Evolutionary conservation across 805 yeast genomes (phyloP), one percentile per base, ranked within the genome.

Genomic region (Grigorovia transvaalensis): DNA sequence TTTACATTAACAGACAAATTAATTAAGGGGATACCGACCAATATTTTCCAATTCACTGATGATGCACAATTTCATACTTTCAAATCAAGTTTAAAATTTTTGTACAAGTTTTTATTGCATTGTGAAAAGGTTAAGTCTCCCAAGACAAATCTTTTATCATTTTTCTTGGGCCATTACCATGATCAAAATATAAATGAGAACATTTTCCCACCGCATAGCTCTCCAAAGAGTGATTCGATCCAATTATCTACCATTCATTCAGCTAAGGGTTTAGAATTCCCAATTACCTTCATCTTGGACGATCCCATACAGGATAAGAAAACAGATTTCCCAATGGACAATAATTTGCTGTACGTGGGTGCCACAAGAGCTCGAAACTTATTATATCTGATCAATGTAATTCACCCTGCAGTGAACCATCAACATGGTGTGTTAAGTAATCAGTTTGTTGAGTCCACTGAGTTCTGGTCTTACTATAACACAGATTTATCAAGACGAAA

Each of bases 211-310:
- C 15, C 33, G 20, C 8, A 12, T 19, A 35, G 30, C 30, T 2
- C 27, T 18, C 33, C 38, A 27, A 15, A 47, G 4, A 45, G 3
- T 38, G 61, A 61, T 43, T 62, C 72, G 17, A 68, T 84, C 7
- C 80, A 79, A 49, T 57, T 84, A 1, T 80, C 88, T 0, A 85
- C 91, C 0, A 77, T 85, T 1, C 91, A 85, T 63, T 73, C 86
- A 0, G 80, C 90, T 1, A 85, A 85, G 57, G 91, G 93, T 0
- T 63, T 84, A 4, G 89, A 85, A 55, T 84, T 80, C 57, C 88
- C 89, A 0, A 71, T 83, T 12, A 88, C 82, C 1, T 84, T 84
- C 63, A 57, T 83, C 3, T 56, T 73, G 46, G 63, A 62, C 7
- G 49, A 38, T 7, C 44, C 38, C 41, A 15, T 8, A 38, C 42